These are phyloP conservation scores for Astraeus odoratus DNA, from an alignment of 768 basidiomycete genomes.

Conservation along the genomic window DNA sequence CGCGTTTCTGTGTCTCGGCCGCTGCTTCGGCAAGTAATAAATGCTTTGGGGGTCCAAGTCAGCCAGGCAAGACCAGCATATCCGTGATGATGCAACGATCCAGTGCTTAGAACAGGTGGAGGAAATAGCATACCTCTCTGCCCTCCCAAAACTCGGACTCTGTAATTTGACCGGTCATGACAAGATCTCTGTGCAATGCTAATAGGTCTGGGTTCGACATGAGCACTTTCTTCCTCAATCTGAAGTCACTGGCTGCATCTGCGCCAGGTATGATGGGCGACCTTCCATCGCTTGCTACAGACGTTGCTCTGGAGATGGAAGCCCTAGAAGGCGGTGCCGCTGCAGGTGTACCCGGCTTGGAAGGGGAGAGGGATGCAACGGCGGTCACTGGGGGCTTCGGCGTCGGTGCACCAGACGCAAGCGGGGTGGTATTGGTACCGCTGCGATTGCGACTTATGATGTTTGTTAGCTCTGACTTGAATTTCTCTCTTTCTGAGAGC, in stretches of 20 bases:
- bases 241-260: slow-evolving; percentile 62
- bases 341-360: slow-evolving; percentile 28
- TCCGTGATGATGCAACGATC: slow-evolving; percentile 7
- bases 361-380: slow-evolving; percentile 8
- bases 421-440: slow-evolving; percentile 26
- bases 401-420: slow-evolving; percentile 9
- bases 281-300: slow-evolving; percentile 49
- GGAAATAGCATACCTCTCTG: slow-evolving; percentile 56
- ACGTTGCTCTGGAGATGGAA: slow-evolving; percentile 54
- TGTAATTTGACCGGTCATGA: slow-evolving; percentile 75
- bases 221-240: slow-evolving; percentile 73
- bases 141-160: slow-evolving; percentile 98
- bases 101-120: slow-evolving; percentile 7
- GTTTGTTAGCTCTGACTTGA: slow-evolving; percentile 71
- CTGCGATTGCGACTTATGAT: slow-evolving; percentile 69
- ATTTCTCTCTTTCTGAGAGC: slow-evolving; percentile 66
- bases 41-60: slow-evolving; percentile 40
- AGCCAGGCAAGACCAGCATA: slow-evolving; percentile 14
- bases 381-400: slow-evolving; percentile 22
- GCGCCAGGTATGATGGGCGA: slow-evolving; percentile 49
- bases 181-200: slow-evolving; percentile 80
- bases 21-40: slow-evolving; percentile 72
- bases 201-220: slow-evolving; percentile 73
- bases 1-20: slow-evolving; percentile 65
- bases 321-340: slow-evolving; percentile 30